A percentile compares a stretch with the other conserved stretches of the same genome.
phyloP scores from a whole-genome alignment of 2,329 filamentous ascomycete genomes.

The Hysterium pulicare region DNA sequence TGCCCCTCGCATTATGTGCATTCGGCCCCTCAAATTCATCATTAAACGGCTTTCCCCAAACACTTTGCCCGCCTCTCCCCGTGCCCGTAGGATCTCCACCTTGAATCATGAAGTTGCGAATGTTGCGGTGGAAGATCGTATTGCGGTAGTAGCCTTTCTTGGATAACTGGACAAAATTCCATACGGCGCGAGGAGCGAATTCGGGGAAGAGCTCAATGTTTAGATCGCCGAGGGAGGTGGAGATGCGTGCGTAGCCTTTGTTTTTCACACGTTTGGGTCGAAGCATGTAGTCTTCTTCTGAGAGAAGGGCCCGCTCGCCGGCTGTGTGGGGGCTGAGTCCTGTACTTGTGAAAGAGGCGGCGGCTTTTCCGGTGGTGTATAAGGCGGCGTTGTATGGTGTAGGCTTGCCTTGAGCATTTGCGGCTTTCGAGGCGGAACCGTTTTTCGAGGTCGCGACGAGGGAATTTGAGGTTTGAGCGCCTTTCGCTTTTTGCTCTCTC shows the following conservation, averaged over 20 bases:
- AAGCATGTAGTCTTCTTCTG: conserved; percentile 95
- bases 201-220: conserved; percentile 90
- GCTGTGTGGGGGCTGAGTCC: conserved; percentile 90
- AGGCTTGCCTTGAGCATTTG: conserved; percentile 27
- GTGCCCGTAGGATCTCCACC: conserved; percentile 92
- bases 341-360: conserved; percentile 92
- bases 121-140: conserved; percentile 87
- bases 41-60: conserved; percentile 92
- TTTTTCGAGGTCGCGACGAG: conserved; percentile 20
- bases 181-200: conserved; percentile 86
- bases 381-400: conserved; percentile 78
- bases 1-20: conserved; percentile 76
- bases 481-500: conserved; percentile 47
- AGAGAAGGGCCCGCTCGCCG: conserved; percentile 77
- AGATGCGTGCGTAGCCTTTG: conserved; percentile 87
- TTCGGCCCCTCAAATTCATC: conserved; percentile 91
- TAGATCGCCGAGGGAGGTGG: conserved; percentile 78
- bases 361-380: conserved; percentile 86
- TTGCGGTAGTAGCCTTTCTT: conserved; percentile 87
- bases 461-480: conserved; percentile 16
- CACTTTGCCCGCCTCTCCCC: conserved; percentile 80
- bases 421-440: conserved; percentile 5
- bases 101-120: conserved; percentile 96
- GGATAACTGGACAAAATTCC: conserved; percentile 89
- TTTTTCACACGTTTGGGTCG: conserved; percentile 83